Evolutionary conservation across 2,329 filamentous ascomycete genomes (phyloP), one percentile per base, ranked within the genome.

Genomic region (Rhinocladiella similis): DNA sequence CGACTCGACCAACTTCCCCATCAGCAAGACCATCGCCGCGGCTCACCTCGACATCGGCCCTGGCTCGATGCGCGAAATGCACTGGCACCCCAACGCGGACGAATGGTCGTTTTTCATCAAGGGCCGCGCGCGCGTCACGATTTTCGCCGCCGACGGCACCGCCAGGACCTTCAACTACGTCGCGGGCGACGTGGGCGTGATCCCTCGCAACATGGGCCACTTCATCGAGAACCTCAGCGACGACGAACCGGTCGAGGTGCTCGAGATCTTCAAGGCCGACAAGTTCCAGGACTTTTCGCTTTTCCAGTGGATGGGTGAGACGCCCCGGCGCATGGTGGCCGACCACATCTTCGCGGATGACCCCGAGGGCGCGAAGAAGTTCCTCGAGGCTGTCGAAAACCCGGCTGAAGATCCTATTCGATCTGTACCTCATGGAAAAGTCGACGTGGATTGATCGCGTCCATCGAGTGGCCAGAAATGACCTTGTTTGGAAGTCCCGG

Each of bases 21-120:
- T 91, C 59, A 89, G 88, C 45, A 85, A 83, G 70, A 88, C 85
- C 0, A 81, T 91, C 18, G 87, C 88, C 0, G 88, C 88, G 0
- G 89, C 87, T 1, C 81, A 91, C 65, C 81, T 89, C 16, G 81
- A 82, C 36, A 88, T 92, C 59, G 77, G 87, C 61, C 88, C 88
- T 0, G 87, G 87, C 13, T 87, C 86, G 0, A 77, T 91, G 68
- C 82, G 88, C 9, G 88, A 91, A 73, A 90, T 92, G 80, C 89
- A 92, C 75, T 92, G 89, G 89, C 89, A 92, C 67, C 87, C 88
- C 0, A 85, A 83, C 43, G 87, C 87, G 12, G 89, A 91, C 66
- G 88, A 91, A 70, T 92, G 88, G 88, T 88, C 84, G 5, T 92
- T 89, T 72, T 91, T 92, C 76, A 83, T 92, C 68, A 74, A 75